These are phyloP conservation scores for Penicillium bialowiezense DNA, from an alignment of 495 filamentous ascomycete species.

Conservation along the genomic window DNA sequence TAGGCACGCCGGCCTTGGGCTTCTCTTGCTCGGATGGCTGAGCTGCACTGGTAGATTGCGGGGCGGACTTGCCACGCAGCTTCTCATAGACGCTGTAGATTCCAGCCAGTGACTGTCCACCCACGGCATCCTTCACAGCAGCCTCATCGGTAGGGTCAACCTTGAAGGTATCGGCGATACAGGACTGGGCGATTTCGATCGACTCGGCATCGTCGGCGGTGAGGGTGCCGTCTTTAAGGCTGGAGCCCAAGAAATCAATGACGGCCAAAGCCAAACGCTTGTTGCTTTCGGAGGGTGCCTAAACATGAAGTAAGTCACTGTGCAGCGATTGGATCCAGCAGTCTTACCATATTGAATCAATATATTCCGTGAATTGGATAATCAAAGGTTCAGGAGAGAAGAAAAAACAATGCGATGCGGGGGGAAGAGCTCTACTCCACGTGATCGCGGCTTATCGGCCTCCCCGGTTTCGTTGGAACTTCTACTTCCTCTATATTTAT, in stretches of 20 bases:
- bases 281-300: slow-evolving; percentile 68
- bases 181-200: slow-evolving; percentile 87
- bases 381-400: slow-evolving; percentile 7
- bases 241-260: slow-evolving; percentile 87
- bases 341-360: slow-evolving; percentile 18
- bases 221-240: slow-evolving; percentile 84
- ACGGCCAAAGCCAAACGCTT: slow-evolving; percentile 96
- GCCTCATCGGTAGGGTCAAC: slow-evolving; percentile 77
- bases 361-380: not conserved
- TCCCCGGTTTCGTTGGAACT: slow-evolving; percentile 9
- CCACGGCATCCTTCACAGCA: slow-evolving; percentile 73
- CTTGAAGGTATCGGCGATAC: slow-evolving; percentile 92
- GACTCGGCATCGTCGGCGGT: slow-evolving; percentile 82
- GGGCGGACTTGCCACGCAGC: slow-evolving; percentile 66
- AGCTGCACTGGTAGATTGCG: slow-evolving; percentile 24
- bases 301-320: slow-evolving; percentile 15
- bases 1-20: slow-evolving; percentile 38
- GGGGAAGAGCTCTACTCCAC: slow-evolving; percentile 22
- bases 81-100: slow-evolving; percentile 98
- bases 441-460: slow-evolving; percentile 29
- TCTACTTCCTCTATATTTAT: slow-evolving; percentile 3
- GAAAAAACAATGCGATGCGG: slow-evolving; percentile 22
- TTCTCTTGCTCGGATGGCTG: slow-evolving; percentile 22
- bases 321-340: not conserved
- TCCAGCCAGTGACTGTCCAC: slow-evolving; percentile 75